These are phyloP conservation scores for Aquilaria malaccensis DNA, from an alignment of 345 rosid species.

Conservation along the genomic window DNA sequence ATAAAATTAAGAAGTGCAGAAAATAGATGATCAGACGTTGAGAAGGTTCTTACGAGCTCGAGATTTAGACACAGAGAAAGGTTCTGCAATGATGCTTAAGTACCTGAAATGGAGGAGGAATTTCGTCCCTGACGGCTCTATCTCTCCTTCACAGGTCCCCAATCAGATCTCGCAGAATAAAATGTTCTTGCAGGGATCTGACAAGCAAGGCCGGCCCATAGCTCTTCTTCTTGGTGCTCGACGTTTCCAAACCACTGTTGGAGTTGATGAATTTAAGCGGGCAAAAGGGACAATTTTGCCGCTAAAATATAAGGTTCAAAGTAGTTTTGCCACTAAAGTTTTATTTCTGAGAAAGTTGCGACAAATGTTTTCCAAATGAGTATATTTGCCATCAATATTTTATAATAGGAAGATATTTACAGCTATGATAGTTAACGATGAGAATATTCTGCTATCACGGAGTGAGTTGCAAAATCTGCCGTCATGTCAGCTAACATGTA, in stretches of 20 bases:
- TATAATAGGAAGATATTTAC: no score
- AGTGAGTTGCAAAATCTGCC: no score
- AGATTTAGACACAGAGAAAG: conserved; percentile 30
- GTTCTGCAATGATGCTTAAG: conserved; percentile 32
- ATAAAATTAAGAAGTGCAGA: conserved; percentile 16
- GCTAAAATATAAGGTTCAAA: no score
- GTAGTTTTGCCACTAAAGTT: no score
- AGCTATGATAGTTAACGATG: no score
- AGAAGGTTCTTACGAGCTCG: conserved; percentile 47
- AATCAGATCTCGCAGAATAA: conserved; percentile 37
- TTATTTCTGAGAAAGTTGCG: no score
- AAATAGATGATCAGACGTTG: conserved; percentile 31
- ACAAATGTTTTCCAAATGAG: no score
- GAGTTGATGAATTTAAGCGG: conserved; percentile 27
- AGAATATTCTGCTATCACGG: no score
- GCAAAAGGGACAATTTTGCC: no score
- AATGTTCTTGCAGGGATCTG: conserved; percentile 42
- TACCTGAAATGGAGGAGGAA: conserved; percentile 36
- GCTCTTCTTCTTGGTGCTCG: conserved; percentile 20
- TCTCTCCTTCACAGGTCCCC: conserved; percentile 20
- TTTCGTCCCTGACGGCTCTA: conserved; percentile 30
- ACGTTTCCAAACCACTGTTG: conserved; percentile 29
- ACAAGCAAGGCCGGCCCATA: conserved; percentile 33
- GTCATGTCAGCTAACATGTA: no score
- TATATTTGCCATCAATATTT: no score